Percentiles rank a stretch among this genome's conserved stretches.
Conservation (phyloP, 495 filamentous ascomycete genomes). For the Pseudevernia furfuracea region DNA sequence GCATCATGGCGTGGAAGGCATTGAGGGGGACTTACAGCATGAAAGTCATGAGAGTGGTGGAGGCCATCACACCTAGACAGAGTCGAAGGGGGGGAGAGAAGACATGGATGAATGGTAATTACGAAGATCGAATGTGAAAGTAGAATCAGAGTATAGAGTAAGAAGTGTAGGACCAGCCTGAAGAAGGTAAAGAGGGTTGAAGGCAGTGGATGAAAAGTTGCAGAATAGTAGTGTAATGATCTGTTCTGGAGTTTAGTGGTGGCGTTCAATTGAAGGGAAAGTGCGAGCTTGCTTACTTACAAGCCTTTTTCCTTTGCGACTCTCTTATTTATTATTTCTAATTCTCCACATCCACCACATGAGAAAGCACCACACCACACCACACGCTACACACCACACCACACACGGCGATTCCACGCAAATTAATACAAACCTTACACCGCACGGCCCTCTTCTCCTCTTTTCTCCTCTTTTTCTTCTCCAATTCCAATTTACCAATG, state of each 20-base stretch:
- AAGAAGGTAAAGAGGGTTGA: not conserved
- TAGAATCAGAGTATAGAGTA: not conserved
- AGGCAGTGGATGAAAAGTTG: not conserved
- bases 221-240: not conserved
- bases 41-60: constrained; percentile 70
- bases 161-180: constrained; percentile 13
- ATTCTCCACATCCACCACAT: not conserved
- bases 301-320: not conserved
- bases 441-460: not conserved
- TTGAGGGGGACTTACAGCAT: constrained; percentile 53
- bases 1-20: not conserved
- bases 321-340: not conserved
- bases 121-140: no score
- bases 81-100: not conserved
- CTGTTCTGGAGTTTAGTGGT: not conserved
- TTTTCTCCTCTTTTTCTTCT: not conserved
- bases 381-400: not conserved
- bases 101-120: not conserved
- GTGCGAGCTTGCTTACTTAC: not conserved
- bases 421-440: not conserved
- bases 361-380: no score
- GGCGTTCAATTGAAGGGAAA: constrained; percentile 1
- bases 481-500: not conserved
- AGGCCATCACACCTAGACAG: constrained; percentile 44
- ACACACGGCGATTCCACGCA: not conserved